Evolutionary conservation across 345 rosid species (phyloP).

Genomic region (Turritis glabra): DNA sequence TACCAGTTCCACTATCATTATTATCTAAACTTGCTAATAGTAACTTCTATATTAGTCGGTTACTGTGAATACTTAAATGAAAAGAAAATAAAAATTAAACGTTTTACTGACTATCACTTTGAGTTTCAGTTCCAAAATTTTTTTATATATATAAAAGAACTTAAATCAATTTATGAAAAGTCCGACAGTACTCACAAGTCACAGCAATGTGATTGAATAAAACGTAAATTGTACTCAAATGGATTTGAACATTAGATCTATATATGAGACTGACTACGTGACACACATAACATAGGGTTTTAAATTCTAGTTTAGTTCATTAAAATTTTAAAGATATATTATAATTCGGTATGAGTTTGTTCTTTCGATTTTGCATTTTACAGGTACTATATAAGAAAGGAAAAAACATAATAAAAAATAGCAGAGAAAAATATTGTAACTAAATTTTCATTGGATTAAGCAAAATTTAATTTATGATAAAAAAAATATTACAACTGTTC

Average conservation of each 20-base stretch:
- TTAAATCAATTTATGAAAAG: not conserved
- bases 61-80: not conserved
- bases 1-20: conserved; percentile 21
- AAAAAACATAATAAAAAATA: not conserved
- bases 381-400: not conserved
- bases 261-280: not conserved
- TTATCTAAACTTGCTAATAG: conserved; percentile 3
- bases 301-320: not conserved
- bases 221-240: conserved; percentile 1
- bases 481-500: not conserved
- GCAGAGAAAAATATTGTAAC: not conserved
- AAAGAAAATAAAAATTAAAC: not conserved
- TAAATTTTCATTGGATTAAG: not conserved
- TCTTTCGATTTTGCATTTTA: not conserved
- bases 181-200: not conserved
- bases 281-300: not conserved
- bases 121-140: not conserved
- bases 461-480: not conserved
- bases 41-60: not conserved
- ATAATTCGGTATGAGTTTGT: not conserved
- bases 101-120: not conserved
- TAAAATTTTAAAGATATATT: not conserved
- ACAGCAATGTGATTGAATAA: not conserved
- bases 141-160: not conserved
- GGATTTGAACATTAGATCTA: conserved; percentile 9